These are phyloP conservation scores for Cyclostephanos tholiformis DNA, from an alignment of 108 stramenopile genomes.

Conservation along the genomic window DNA sequence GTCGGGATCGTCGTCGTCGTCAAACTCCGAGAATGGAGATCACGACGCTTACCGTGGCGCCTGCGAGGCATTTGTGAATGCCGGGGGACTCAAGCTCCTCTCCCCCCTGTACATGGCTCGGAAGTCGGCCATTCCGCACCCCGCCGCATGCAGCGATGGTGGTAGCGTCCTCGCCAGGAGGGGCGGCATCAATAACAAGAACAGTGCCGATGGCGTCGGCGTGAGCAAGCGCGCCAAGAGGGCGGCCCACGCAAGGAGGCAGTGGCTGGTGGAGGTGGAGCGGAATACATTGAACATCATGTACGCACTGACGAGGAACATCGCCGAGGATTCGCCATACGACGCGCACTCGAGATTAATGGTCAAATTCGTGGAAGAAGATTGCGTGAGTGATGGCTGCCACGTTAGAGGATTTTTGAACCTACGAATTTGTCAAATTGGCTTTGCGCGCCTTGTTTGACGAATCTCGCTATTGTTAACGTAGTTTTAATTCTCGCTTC, in stretches of 20 bases:
- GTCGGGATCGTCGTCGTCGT: slow-evolving; percentile 31
- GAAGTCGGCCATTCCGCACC: slow-evolving; percentile 60
- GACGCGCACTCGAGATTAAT: slow-evolving; percentile 70
- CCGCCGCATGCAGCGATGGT: slow-evolving; percentile 52
- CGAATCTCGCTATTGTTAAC: no score
- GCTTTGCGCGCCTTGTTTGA: neutral
- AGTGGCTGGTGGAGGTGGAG: slow-evolving; percentile 64
- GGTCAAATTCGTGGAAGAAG: slow-evolving; percentile 76
- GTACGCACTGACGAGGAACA: slow-evolving; percentile 66
- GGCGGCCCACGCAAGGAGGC: slow-evolving; percentile 46
- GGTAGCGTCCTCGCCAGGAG: slow-evolving; percentile 43
- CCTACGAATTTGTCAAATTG: neutral
- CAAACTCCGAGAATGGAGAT: neutral
- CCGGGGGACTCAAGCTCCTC: slow-evolving; percentile 69
- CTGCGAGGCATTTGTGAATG: slow-evolving; percentile 65
- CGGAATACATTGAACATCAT: slow-evolving; percentile 62
- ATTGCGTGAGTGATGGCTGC: slow-evolving; percentile 36
- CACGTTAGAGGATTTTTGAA: neutral
- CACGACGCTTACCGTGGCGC: slow-evolving; percentile 49
- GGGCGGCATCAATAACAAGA: slow-evolving; percentile 5
- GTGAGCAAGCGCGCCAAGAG: slow-evolving; percentile 58
- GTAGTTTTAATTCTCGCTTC: no score
- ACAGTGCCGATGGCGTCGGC: neutral
- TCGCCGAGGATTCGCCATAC: slow-evolving; percentile 60
- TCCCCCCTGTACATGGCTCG: slow-evolving; percentile 73